Conservation (phyloP, 805 yeast genomes). For the Myxozyma melibiosi region DNA sequence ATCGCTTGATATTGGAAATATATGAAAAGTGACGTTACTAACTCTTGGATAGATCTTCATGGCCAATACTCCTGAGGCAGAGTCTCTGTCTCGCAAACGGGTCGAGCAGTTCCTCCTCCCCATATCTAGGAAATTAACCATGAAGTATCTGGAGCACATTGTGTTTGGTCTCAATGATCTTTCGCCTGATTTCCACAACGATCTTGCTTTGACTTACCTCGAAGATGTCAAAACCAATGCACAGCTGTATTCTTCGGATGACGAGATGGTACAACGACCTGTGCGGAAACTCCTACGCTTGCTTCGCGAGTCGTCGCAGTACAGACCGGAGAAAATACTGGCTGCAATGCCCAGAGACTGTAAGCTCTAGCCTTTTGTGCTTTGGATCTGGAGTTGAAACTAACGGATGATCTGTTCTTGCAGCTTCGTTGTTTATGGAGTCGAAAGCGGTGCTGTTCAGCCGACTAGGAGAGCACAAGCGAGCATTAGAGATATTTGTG, state of each 20-base stretch:
- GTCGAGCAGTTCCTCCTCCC: conserved; percentile 56
- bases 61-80: conserved; percentile 63
- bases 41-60: conserved; percentile 53
- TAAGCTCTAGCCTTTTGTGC: conserved; percentile 19
- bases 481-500: conserved; percentile 63
- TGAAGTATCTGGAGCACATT: conserved; percentile 57
- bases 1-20: neutral
- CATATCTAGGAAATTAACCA: conserved; percentile 41
- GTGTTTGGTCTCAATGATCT: conserved; percentile 47
- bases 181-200: conserved; percentile 47
- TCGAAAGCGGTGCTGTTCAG: conserved; percentile 61
- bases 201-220: conserved; percentile 52
- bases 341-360: conserved; percentile 37
- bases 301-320: conserved; percentile 42
- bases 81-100: conserved; percentile 54
- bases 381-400: too few species aligned
- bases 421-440: conserved; percentile 38
- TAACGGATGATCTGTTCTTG: neutral
- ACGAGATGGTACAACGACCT: conserved; percentile 26
- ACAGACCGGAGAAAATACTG: conserved; percentile 47
- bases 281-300: conserved; percentile 44
- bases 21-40: neutral
- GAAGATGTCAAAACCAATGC: conserved; percentile 36
- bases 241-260: conserved; percentile 24
- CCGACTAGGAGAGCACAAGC: conserved; percentile 60